These are phyloP conservation scores for Collybia nuda DNA, from an alignment of 768 basidiomycete genomes.

Conservation along the genomic window DNA sequence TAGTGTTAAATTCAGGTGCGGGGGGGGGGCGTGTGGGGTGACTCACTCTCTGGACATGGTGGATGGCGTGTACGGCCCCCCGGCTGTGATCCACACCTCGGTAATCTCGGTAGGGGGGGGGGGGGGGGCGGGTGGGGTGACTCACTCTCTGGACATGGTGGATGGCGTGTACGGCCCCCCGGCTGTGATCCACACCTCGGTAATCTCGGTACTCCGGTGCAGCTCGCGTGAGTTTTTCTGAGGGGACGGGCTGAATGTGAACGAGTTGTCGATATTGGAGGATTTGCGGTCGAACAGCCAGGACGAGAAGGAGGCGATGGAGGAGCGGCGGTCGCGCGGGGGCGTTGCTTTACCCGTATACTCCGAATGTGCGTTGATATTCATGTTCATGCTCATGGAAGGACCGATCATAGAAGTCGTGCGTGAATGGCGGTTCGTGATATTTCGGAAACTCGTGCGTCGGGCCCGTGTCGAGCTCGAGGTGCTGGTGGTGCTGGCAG, in stretches of 20 bases:
- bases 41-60: slow-evolving; percentile 23
- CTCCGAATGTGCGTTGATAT: neutral
- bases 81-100: slow-evolving; percentile 33
- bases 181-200: slow-evolving; percentile 32
- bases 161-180: slow-evolving; percentile 29
- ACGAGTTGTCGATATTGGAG: slow-evolving; percentile 19
- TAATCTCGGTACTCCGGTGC: slow-evolving; percentile 12
- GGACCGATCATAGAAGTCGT: slow-evolving; percentile 28
- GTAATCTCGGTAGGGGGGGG: slow-evolving; percentile 15
- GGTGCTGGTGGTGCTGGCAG: neutral
- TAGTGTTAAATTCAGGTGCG: too few species aligned
- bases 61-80: slow-evolving; percentile 27
- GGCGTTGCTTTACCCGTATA: too few species aligned
- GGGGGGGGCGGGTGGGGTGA: too few species aligned
- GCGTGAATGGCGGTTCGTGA: slow-evolving; percentile 20
- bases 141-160: slow-evolving; percentile 23
- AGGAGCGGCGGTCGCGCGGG: slow-evolving; percentile 25
- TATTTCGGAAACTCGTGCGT: slow-evolving; percentile 12
- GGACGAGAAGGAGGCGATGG: slow-evolving; percentile 31
- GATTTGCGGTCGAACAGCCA: slow-evolving; percentile 31
- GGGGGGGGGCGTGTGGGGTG: too few species aligned
- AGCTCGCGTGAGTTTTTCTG: slow-evolving; percentile 15
- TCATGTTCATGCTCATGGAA: slow-evolving; percentile 5
- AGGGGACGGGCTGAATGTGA: slow-evolving; percentile 17
- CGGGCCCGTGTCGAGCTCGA: slow-evolving; percentile 10